phyloP scores from a whole-genome alignment of 148 eudicot genomes.

The Cornus kousa region DNA sequence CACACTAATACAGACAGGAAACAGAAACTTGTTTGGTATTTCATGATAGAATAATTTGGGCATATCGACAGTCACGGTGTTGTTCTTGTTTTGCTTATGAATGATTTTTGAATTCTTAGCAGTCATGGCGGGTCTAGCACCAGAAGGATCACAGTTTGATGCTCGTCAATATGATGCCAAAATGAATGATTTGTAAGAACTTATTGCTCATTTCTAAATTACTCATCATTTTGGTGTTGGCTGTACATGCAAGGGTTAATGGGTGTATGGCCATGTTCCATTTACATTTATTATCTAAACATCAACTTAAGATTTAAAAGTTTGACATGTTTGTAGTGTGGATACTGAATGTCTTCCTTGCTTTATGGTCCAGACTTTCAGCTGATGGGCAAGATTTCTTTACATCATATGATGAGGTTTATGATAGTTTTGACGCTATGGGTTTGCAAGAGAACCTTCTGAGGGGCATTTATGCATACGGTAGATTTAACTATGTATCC shows the following conservation, averaged over 20 bases:
- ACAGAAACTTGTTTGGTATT: no score
- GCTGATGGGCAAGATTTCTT: constrained; percentile 32
- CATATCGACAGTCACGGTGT: background rate
- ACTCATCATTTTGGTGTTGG: background rate
- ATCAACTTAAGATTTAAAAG: background rate
- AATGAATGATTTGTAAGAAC: constrained; percentile 29
- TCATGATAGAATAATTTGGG: background rate
- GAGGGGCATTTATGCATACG: constrained; percentile 35
- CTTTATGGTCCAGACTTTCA: constrained; percentile 15
- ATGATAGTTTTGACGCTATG: constrained; percentile 34
- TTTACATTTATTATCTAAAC: background rate
- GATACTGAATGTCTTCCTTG: background rate
- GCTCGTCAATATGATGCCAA: constrained; percentile 30
- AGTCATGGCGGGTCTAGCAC: constrained; percentile 32
- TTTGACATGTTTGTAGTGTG: background rate
- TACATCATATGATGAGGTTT: constrained; percentile 29
- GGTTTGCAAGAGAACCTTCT: constrained; percentile 32
- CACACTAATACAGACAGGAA: no score
- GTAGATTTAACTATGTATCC: background rate
- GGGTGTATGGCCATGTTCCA: background rate
- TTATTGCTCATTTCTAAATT: background rate
- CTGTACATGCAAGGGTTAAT: background rate
- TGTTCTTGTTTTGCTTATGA: background rate
- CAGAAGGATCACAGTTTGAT: constrained; percentile 30
- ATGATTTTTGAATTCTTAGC: constrained; percentile 7